phyloP scores from a whole-genome alignment of 202 grass and related monocot species.

The Hordeum pubiflorum region DNA sequence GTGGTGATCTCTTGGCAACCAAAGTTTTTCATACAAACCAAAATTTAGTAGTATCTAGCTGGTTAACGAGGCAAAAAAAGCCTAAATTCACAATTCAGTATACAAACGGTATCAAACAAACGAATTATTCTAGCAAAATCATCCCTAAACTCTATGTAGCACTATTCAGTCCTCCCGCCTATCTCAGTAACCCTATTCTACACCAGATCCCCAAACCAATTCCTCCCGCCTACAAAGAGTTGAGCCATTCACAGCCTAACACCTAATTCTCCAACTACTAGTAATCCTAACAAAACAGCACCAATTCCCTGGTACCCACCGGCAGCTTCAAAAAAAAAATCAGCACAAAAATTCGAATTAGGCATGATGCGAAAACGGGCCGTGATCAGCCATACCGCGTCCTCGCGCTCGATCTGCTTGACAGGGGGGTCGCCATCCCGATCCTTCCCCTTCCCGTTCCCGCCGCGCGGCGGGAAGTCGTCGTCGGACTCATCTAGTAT shows the following conservation, averaged over 20 bases:
- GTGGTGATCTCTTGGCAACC: neutral
- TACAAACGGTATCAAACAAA: neutral
- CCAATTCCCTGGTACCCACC: neutral
- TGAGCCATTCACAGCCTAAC: neutral
- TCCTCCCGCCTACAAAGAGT: neutral
- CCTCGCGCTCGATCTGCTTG: conserved; percentile 64
- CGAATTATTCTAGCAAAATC: neutral
- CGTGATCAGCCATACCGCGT: conserved; percentile 45
- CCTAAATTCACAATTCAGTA: conserved; percentile 13
- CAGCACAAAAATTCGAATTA: conserved; percentile 4
- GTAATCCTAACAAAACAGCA: neutral
- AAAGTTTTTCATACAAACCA: conserved; percentile 9
- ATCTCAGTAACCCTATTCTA: neutral
- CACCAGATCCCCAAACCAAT: conserved; percentile 10
- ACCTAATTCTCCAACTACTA: neutral
- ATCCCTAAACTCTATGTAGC: neutral
- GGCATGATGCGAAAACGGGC: neutral
- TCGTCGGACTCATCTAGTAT: conserved; percentile 83
- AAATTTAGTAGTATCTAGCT: neutral
- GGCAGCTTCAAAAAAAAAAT: neutral
- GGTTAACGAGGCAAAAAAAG: neutral
- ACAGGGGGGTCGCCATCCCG: conserved; percentile 31
- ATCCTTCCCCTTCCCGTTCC: conserved; percentile 40
- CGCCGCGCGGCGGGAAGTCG: conserved; percentile 42
- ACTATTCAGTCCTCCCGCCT: neutral